Evolutionary conservation across 345 rosid genomes (phyloP).

Genomic region (Acer yangbiense): DNA sequence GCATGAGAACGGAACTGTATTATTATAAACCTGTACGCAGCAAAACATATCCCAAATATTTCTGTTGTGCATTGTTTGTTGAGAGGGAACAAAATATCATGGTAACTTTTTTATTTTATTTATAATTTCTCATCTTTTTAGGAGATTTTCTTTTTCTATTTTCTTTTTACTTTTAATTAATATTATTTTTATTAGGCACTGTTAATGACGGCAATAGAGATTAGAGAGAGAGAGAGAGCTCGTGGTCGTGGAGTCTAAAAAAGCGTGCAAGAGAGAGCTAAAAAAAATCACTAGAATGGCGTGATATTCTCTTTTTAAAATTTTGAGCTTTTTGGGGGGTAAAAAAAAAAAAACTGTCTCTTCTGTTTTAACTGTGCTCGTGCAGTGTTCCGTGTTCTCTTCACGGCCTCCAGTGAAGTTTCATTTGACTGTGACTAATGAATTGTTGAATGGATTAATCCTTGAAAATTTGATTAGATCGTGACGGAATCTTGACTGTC

Average conservation of each 20-base stretch:
- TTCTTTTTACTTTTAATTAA: neutral
- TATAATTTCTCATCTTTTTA: slow-evolving; percentile 35
- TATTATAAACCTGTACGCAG: no score
- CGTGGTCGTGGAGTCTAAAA: slow-evolving; percentile 83
- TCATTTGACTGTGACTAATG: no score
- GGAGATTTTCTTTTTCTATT: slow-evolving; percentile 7
- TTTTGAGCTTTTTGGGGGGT: slow-evolving; percentile 6
- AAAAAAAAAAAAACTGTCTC: no score
- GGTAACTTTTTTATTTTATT: slow-evolving; percentile 21
- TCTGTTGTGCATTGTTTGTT: slow-evolving; percentile 21
- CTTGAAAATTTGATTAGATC: no score
- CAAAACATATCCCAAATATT: neutral
- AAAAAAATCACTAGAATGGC: slow-evolving; percentile 40
- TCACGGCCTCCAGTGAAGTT: no score
- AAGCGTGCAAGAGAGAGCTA: slow-evolving; percentile 28
- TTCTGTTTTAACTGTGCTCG: no score
- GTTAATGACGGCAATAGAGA: slow-evolving; percentile 37
- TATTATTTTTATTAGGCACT: neutral
- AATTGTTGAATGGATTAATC: no score
- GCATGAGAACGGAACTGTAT: no score
- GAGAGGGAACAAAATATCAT: slow-evolving; percentile 33
- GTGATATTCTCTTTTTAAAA: slow-evolving; percentile 42
- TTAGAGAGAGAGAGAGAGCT: no score
- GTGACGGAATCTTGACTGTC: no score
- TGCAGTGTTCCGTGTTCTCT: no score